phyloP scores from a whole-genome alignment of 2,329 filamentous ascomycete species.

The Pestalotiopsis sp. region DNA sequence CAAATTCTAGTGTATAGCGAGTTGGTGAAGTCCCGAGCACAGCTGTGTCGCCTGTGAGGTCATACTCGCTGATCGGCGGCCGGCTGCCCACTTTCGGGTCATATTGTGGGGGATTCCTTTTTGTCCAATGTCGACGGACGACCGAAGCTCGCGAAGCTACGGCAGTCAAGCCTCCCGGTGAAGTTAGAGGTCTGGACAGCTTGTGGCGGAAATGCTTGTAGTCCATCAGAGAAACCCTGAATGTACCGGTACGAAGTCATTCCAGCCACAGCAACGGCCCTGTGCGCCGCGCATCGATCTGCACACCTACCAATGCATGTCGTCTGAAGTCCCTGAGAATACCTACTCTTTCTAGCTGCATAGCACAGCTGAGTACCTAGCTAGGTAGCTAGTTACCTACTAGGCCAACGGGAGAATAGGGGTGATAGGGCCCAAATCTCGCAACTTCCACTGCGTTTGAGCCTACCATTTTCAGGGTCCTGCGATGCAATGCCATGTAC shows the following conservation, averaged over 20 bases:
- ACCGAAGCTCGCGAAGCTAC: background rate
- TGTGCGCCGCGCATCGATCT: constrained; percentile 1
- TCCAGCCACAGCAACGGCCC: background rate
- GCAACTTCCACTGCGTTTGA: background rate
- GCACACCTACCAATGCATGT: constrained; percentile 7
- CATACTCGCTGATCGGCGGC: constrained; percentile 5
- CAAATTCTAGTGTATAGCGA: background rate
- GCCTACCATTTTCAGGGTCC: constrained; percentile 6
- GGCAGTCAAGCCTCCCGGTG: constrained; percentile 12
- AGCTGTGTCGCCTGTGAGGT: background rate
- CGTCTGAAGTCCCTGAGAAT: background rate
- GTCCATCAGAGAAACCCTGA: background rate
- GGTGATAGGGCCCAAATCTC: background rate
- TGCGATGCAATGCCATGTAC: constrained; percentile 9
- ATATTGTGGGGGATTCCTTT: background rate
- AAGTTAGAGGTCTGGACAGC: constrained; percentile 4
- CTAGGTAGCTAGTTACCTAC: too few relatives aligned
- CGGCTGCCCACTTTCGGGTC: constrained; percentile 1
- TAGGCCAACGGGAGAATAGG: too few relatives aligned
- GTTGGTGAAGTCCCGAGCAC: too few relatives aligned
- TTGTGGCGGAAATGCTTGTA: constrained; percentile 8
- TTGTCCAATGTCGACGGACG: background rate
- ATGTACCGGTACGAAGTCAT: constrained; percentile 7
- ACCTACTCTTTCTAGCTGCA: constrained; percentile 3
- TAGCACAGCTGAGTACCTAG: background rate